Percentiles rank a stretch among this genome's conserved stretches.
Conservation (phyloP, 129 eudicot genomes). For the Helianthus annuus region HanXRQr2.0-SUNRISE NC_035449.2:51881625-51882124, state of each 20-base stretch:
- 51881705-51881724: not conserved
- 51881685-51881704: no score
- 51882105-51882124: no score
- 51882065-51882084: no score
- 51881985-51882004: no score
- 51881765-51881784: not conserved
- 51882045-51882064: no score
- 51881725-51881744: not conserved
- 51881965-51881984: no score
- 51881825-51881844: constrained; percentile 6
- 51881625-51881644: no score
- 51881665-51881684: no score
- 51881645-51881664: no score
- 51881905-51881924: not conserved
- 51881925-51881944: not conserved
- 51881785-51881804: not conserved
- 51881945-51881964: not conserved
- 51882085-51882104: no score
- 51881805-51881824: constrained; percentile 9
- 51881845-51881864: not conserved
- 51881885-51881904: not conserved
- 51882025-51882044: no score
- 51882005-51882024: no score
- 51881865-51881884: not conserved
- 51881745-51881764: not conserved